These are phyloP conservation scores for Magnaporthiopsis incrustans DNA, from an alignment of 2,329 filamentous ascomycete species.

Conservation along the genomic window DNA sequence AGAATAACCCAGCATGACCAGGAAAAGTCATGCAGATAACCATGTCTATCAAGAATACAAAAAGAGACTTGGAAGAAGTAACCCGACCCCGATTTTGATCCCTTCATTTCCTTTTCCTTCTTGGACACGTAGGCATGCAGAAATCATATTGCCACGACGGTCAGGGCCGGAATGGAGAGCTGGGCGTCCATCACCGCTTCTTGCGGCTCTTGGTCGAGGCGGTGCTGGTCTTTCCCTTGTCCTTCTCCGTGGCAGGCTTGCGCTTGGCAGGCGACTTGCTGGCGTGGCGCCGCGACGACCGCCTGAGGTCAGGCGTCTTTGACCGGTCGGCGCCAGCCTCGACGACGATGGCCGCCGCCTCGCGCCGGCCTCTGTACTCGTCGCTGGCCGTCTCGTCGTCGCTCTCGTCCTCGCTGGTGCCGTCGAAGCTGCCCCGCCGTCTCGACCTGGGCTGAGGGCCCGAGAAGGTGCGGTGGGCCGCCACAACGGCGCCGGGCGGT, in stretches of 20 bases:
- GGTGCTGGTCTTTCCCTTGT: slow-evolving; percentile 11
- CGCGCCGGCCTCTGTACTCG: slow-evolving; percentile 23
- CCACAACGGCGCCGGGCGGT: slow-evolving; percentile 23
- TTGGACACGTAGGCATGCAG: too few species aligned
- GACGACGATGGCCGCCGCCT: slow-evolving; percentile 29
- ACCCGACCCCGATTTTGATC: not conserved
- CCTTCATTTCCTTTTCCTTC: not conserved
- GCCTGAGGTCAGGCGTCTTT: not conserved
- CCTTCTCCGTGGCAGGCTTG: slow-evolving; percentile 26
- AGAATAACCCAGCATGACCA: slow-evolving; percentile 1
- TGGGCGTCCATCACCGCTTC: slow-evolving; percentile 21
- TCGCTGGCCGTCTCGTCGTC: slow-evolving; percentile 29
- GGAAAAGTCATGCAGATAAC: not conserved
- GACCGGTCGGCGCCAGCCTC: slow-evolving; percentile 22
- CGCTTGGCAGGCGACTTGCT: slow-evolving; percentile 13
- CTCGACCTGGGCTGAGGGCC: slow-evolving; percentile 19
- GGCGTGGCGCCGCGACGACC: slow-evolving; percentile 19
- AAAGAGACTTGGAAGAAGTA: not conserved
- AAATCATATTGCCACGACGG: not conserved
- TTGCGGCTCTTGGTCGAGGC: slow-evolving; percentile 12
- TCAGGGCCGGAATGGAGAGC: not conserved
- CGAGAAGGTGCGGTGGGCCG: slow-evolving; percentile 23
- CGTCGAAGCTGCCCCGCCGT: slow-evolving; percentile 20
- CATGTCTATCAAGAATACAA: not conserved
- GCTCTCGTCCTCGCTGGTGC: slow-evolving; percentile 19